Evolutionary conservation across 2,329 filamentous ascomycete species (phyloP), one percentile per base, ranked within the genome.

Genomic region (Aspergillus sp.): DNA sequence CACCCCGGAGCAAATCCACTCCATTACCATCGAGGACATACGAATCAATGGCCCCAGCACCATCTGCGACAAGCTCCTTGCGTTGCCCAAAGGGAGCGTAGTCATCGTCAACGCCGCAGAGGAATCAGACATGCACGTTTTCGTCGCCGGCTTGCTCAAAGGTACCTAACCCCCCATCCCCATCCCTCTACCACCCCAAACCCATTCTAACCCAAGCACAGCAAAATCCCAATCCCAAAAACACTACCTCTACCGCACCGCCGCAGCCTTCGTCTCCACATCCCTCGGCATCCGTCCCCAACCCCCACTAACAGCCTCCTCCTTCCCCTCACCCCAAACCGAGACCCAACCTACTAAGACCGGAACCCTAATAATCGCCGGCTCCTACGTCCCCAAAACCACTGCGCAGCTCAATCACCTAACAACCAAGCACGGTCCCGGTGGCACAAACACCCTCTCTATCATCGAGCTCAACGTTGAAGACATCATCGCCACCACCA

Each of bases 371-470:
- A 78, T 86, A 17, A 78, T 87, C 15, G 84, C 83, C 0, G 84
- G 85, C 0, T 84, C 82, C 0, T 86, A 87, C 48, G 83, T 86
- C 0, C 83, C 83, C 2, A 86, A 86, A 63, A 87, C 84, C 0
- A 86, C 84, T 0, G 79, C 81, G 0, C 84, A 86, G 58, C 70
- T 86, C 0, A 77, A 81, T 25, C 70, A 72, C 2, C 66, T 86
- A 8, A 71, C 73, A 0, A 68, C 75, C 2, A 70, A 71, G 15
- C 76, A 79, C 0, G 78, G 76, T 0, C 61, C 70, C 0, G 71
- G 55, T 1, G 68, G 62, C 7, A 51, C 77, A 15, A 70, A 62
- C 10, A 49, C 77, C n/a, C 70, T 85, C 0, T 78, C 74, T 0
- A 79, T 77, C 0, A 76, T 85, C 27, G 76, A 80, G 10, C 71